Conservation (phyloP, 1,139 yeast species). For the Candida frijolesensis region DNA sequence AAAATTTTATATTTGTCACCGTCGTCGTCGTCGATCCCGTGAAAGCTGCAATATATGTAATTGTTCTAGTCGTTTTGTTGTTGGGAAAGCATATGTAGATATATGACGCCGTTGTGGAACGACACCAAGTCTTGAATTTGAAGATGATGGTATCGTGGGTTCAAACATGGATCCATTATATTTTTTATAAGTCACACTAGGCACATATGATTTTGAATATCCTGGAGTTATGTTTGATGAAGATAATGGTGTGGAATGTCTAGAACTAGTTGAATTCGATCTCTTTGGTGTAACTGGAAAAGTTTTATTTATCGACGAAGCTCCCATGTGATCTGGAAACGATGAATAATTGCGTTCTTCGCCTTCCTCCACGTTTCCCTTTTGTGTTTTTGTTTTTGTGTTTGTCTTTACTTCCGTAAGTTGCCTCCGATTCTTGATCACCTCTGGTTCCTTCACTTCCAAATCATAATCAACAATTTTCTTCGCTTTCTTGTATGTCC, state of each 20-base stretch:
- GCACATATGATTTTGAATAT: too few species aligned
- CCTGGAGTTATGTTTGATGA: too few species aligned
- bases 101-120: not conserved
- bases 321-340: too few species aligned
- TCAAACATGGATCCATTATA: not conserved
- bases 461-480: constrained; percentile 1
- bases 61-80: not conserved
- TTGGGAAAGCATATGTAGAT: not conserved
- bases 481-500: not conserved
- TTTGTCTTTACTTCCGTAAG: not conserved
- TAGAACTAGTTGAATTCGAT: too few species aligned
- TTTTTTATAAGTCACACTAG: not conserved
- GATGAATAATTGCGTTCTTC: too few species aligned
- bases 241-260: too few species aligned
- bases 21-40: not conserved
- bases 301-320: too few species aligned
- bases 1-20: not conserved
- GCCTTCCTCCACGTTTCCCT: too few species aligned
- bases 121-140: not conserved
- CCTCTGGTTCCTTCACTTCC: not conserved
- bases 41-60: not conserved
- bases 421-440: too few species aligned
- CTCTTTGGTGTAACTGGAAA: too few species aligned
- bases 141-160: not conserved
- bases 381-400: not conserved